A percentile compares a stretch with the other conserved stretches of the same genome.
phyloP scores from a whole-genome alignment of 768 basidiomycete species.

The Solioccasus polychromus region DNA sequence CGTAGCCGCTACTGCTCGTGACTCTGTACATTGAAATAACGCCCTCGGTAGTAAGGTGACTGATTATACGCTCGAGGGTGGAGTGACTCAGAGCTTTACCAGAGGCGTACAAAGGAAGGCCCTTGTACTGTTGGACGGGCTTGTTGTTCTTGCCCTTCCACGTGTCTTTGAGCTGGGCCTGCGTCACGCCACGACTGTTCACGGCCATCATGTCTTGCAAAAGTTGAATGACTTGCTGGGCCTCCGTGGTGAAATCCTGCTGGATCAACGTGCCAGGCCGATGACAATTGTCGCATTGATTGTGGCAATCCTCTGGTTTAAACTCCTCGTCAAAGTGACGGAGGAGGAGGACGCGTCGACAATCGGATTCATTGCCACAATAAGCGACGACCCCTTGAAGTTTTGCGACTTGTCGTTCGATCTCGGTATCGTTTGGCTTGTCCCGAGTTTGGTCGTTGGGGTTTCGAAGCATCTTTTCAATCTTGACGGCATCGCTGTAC shows the following conservation, averaged over 20 bases:
- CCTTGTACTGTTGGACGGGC: conserved; percentile 42
- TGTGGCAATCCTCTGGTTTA: conserved; percentile 58
- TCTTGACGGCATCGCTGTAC: conserved; percentile 52
- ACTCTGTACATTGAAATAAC: conserved; percentile 48
- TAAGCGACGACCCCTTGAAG: conserved; percentile 72
- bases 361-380: conserved; percentile 78
- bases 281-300: conserved; percentile 83
- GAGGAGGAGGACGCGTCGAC: conserved; percentile 84
- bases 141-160: conserved; percentile 60
- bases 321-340: conserved; percentile 88
- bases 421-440: conserved; percentile 43
- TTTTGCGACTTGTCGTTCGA: conserved; percentile 63
- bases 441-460: conserved; percentile 37
- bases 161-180: conserved; percentile 55
- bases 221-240: conserved; percentile 55
- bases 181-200: conserved; percentile 54
- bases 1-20: conserved; percentile 47
- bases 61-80: conserved; percentile 65
- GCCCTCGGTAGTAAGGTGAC: conserved; percentile 49
- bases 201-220: conserved; percentile 43
- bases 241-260: conserved; percentile 61
- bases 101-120: conserved; percentile 51
- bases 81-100: conserved; percentile 48
- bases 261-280: conserved; percentile 42
- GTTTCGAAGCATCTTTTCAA: conserved; percentile 61